Base-by-base conservation (phyloP, 495 filamentous ascomycete species). In the Cryomyces antarcticus region DNA sequence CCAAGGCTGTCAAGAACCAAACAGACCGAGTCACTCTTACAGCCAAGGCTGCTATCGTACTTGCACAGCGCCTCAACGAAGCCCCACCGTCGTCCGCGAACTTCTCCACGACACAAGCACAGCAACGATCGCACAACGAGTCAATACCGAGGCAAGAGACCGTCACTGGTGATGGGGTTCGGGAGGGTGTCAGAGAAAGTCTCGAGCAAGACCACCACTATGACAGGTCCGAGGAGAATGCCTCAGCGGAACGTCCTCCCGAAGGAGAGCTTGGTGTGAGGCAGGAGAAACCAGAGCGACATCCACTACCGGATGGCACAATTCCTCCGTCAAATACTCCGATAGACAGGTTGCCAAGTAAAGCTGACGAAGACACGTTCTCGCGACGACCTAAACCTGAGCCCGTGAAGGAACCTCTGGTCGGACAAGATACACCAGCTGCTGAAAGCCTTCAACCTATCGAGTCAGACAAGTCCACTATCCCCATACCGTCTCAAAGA, bases 1-100 rank as follows among this genome's bases (percentile, higher is more conserved):
- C 75, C 12, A 75, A 75, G 50, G 70, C 73, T 6, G 60, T 80
- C 46, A 77, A 76, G 52, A 65, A 56, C 43, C 76, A 78, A 57
- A 69, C 69, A 2, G 69, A 81, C 43, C 64, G 75, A 41, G 55
- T 80, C 41, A 73, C 75, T 4, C 53, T 78, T 17, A 78, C 77
- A 30, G 69, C 69, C 29, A 64, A 71, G 52, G 78, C 78, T 39
- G 77, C 75, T 12, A 69, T 68, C 29, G 69, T 68, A 27, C 60
- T 82, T 35, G 66, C 66, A 30, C 62, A 63, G 43, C 65, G 72
- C 9, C 67, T 78, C 46, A 65, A 71, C 47, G 74, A 74, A 48
- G 31, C 47, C n/a, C 48, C 52, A 3, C 51, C 56, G 10, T 39
- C 46, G 12, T 55, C 49, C 37, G 44, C 54, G 36, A 51, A 49